Evolutionary conservation across 148 eudicot genomes (phyloP).

Genomic region (Chenopodium suecicum): DNA sequence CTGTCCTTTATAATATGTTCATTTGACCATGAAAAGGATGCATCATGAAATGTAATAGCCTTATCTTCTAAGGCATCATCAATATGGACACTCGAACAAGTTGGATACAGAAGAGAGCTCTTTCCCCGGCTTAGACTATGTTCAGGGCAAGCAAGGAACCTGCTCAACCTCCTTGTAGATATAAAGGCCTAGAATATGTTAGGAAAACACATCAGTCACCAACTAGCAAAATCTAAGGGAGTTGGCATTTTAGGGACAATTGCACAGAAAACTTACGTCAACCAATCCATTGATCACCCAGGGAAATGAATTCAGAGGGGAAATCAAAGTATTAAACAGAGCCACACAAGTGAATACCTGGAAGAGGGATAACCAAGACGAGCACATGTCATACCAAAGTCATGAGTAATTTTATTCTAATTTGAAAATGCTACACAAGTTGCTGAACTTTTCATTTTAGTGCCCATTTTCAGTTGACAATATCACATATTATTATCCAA

Average conservation of each 20-base stretch:
- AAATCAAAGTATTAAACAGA: conserved; percentile 84
- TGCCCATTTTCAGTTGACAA: not conserved
- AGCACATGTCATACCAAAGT: conserved; percentile 6
- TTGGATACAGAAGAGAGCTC: conserved; percentile 28
- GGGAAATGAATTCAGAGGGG: conserved; percentile 95
- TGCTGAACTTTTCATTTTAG: not conserved
- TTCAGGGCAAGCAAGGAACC: conserved; percentile 71
- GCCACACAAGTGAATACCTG: conserved; percentile 99
- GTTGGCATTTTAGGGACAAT: not conserved
- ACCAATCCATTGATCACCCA: conserved; percentile 98
- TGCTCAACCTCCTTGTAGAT: conserved; percentile 75
- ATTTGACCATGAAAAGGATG: conserved; percentile 76
- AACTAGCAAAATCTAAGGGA: not conserved
- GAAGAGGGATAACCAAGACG: conserved; percentile 27
- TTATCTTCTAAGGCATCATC: conserved; percentile 35
- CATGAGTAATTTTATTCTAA: not conserved
- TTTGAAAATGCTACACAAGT: conserved; percentile 10
- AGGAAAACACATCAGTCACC: conserved; percentile 14
- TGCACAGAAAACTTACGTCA: conserved; percentile 63
- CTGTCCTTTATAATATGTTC: conserved; percentile 37
- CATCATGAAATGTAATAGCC: conserved; percentile 60
- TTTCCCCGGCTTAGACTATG: conserved; percentile 32
- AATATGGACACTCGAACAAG: conserved; percentile 35
- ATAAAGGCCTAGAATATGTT: conserved; percentile 56
- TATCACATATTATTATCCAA: not conserved